Base-by-base conservation (phyloP, 1,139 yeast species). In the Kurtzmaniella quercitrusa region DNA sequence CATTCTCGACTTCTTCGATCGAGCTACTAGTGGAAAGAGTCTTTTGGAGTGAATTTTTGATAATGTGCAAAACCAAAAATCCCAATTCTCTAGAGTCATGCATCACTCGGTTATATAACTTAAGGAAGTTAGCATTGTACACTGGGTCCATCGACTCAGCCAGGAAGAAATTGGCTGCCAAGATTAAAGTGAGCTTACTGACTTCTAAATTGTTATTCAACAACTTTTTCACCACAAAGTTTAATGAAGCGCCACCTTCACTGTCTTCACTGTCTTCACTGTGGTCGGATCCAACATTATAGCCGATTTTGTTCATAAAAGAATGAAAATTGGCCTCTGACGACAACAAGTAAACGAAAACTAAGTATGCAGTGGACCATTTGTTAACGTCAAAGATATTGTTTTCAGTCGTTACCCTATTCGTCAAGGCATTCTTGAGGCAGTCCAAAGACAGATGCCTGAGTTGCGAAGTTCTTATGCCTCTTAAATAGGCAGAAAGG, bases 381-480 rank as follows among this genome's bases (percentile, higher is more conserved):
- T 16, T 30, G 56, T 60, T 57, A 8, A 36, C 41, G 6, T 39
- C 34, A n/a, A 46, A 40, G 4, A 41, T 37, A 8, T 38, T 23
- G 14, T 33, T 28, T 22, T 47, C 44, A 33, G 6, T 20, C 12
- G 40, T 36, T 39, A 73, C 74, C 48, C 83, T 65, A 74, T 60
- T 38, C 66, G 68, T 54, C 84, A 74, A 21, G 82, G 61, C 1
- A 65, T 18, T 57, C 47, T 71, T 76, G 53, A 87, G 57, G 19
- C 81, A 71, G 2, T 65, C 65, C 38, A 82, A 57, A 0, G 93
- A 78, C 2, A 71, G 64, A n/a, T 75, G 76, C 45, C 79, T 76
- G 20, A 85, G 73, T 43, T 77, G 79, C 2, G 91, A 79, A 11
- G 79, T 64, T 40, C 79, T 78, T 44, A 87, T 63, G 0, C 95